Evolutionary conservation across 768 basidiomycete species (phyloP), one percentile per base, ranked within the genome.

Genomic region (Daedalea quercina): DNA sequence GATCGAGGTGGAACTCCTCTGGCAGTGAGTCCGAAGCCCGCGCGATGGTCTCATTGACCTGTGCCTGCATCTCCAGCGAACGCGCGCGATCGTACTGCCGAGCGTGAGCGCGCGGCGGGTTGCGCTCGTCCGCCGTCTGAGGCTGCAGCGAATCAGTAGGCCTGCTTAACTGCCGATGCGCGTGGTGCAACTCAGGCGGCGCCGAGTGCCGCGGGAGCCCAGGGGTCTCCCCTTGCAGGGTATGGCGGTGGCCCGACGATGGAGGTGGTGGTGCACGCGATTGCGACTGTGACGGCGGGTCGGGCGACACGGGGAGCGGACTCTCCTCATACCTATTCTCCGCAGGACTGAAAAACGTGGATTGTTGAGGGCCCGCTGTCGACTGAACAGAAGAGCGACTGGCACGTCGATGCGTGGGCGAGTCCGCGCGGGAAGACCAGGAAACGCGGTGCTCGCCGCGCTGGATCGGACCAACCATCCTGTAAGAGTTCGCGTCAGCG

Each of bases 391-490:
- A 15, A 6, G 15, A 15, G 4, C 37, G 37, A 15, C 37, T 40
- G 37, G 49, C 47, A 25, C 51, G 59, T 20, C 49, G 64, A 65
- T 66, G 1, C 13, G 64, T 43, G 2, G 70, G 64, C 1, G 70
- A 67, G 35, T 69, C 73, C 6, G 56, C 62, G 31, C 76, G 67
- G 3, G 76, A 69, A 6, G 82, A 78, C 87, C 86, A 89, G 9
- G 78, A 69, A 3, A 87, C 70, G 12, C 65, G 68, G 13, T 72
- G 70, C 50, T 80, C 77, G 3, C 76, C 75, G 28, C 67, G 74
- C 9, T 73, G 69, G 33, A 92, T 76, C 9, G 81, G 78, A 6
- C 87, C 80, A 9, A 74, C 68, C 90, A 93, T 92, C 63, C 89
- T 89, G 24, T 1, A 11, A 25, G 42, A 20, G n/a, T 20, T 11